phyloP scores from a whole-genome alignment of 257 asterid genomes.

The Rauvolfia tetraphylla region DNA sequence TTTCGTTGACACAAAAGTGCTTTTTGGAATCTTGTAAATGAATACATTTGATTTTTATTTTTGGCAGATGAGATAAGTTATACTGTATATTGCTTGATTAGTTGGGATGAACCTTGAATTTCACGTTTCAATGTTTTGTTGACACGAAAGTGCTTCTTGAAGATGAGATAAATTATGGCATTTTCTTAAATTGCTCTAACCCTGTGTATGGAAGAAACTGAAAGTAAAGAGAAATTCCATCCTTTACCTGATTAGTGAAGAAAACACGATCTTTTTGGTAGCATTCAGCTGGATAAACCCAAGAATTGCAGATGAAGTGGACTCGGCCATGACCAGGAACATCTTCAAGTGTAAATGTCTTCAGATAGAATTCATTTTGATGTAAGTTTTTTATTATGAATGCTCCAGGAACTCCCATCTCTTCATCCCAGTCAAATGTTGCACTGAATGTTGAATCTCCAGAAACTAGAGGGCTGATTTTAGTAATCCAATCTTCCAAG shows the following conservation, averaged over 20 bases:
- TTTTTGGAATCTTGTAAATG: too few species aligned
- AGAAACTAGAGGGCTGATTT: constrained; percentile 5
- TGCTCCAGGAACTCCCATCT: constrained; percentile 38
- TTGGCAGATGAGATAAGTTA: too few species aligned
- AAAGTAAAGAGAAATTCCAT: neutral
- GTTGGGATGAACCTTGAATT: too few species aligned
- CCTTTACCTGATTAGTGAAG: constrained; percentile 37
- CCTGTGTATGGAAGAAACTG: too few species aligned
- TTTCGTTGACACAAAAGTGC: too few species aligned
- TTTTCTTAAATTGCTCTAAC: too few species aligned
- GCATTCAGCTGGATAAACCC: constrained; percentile 34
- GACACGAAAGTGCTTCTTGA: too few species aligned
- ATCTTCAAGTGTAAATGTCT: constrained; percentile 32
- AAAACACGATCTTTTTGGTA: constrained; percentile 31
- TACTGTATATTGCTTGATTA: too few species aligned
- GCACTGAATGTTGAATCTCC: constrained; percentile 30
- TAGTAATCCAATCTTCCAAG: constrained; percentile 32
- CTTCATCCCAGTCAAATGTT: constrained; percentile 30
- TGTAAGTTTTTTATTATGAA: constrained; percentile 29
- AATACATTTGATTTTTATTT: too few species aligned
- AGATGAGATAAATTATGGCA: too few species aligned
- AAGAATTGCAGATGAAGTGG: constrained; percentile 35
- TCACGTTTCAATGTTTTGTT: too few species aligned
- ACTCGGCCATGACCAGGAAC: constrained; percentile 27
- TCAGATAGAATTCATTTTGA: constrained; percentile 34